phyloP scores from a whole-genome alignment of 2,329 filamentous ascomycete genomes.

The Podosphaera fusca region DNA sequence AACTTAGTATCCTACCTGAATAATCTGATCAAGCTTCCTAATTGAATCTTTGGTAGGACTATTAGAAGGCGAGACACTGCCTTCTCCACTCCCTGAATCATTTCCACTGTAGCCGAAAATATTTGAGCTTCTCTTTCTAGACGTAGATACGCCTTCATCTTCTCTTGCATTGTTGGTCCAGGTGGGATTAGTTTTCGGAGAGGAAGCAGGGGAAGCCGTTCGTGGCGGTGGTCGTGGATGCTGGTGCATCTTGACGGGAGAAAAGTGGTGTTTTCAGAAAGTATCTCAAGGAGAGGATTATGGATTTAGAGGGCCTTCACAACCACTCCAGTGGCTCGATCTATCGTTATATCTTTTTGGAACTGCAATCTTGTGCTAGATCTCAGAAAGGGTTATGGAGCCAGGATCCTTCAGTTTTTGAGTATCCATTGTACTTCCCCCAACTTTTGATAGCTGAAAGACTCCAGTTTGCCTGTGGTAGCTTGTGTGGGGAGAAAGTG shows the following conservation, averaged over 20 bases:
- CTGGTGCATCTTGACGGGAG: constrained; percentile 52
- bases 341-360: neutral
- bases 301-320: neutral
- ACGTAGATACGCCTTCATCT: constrained; percentile 18
- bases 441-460: neutral
- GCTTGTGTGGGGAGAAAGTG: neutral
- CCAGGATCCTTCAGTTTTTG: constrained; percentile 1
- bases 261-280: constrained; percentile 6
- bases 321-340: neutral
- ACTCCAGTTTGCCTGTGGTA: neutral
- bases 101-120: constrained; percentile 27
- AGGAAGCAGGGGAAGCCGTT: constrained; percentile 48
- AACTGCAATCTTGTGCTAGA: constrained; percentile 1
- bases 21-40: constrained; percentile 75
- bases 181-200: constrained; percentile 46
- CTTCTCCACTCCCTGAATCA: constrained; percentile 22
- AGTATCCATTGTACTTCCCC: neutral
- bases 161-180: constrained; percentile 59
- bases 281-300: neutral
- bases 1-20: constrained; percentile 39
- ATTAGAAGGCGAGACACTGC: constrained; percentile 20
- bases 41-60: constrained; percentile 41
- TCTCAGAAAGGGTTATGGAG: neutral
- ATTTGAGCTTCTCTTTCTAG: constrained; percentile 20
- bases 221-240: constrained; percentile 55